A percentile compares a stretch with the other conserved stretches of the same genome.
phyloP scores from a whole-genome alignment of 352 stramenopile species.

The Phytopythium litorale region DNA sequence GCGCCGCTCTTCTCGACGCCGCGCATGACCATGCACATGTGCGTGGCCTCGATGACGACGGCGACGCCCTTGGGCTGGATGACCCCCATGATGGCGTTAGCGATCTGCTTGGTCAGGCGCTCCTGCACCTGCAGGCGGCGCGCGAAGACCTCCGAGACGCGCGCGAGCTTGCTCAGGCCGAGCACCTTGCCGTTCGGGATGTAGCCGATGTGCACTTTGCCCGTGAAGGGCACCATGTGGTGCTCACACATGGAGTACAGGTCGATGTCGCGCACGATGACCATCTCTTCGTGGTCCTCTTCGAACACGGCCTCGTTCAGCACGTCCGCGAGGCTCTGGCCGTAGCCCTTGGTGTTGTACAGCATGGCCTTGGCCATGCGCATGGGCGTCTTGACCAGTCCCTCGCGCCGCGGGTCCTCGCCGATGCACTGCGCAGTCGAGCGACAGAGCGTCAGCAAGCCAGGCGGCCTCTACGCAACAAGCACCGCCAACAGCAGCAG shows the following conservation, averaged over 20 bases:
- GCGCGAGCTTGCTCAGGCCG: constrained; percentile 97
- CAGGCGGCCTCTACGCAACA: too few relatives aligned
- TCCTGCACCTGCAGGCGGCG: constrained; percentile 98
- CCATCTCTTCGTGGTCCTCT: constrained; percentile 98
- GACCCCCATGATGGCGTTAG: constrained; percentile 95
- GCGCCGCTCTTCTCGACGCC: constrained; percentile 97
- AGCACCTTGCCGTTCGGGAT: constrained; percentile 96
- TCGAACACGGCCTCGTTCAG: constrained; percentile 98
- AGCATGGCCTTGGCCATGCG: constrained; percentile 96
- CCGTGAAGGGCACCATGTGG: constrained; percentile 99
- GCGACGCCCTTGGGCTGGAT: constrained; percentile 96
- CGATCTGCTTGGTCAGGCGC: constrained; percentile 98
- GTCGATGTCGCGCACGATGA: constrained; percentile 99
- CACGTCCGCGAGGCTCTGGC: constrained; percentile 84
- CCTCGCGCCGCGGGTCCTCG: constrained; percentile 94
- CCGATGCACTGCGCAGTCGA: constrained; percentile 92
- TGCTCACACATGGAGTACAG: constrained; percentile 99
- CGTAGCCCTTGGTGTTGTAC: constrained; percentile 96
- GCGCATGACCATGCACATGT: constrained; percentile 99
- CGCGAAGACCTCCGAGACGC: constrained; percentile 97
- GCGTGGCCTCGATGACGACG: constrained; percentile 98
- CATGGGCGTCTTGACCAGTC: constrained; percentile 95
- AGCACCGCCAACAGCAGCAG: constrained; percentile 3
- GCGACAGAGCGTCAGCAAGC: not conserved
- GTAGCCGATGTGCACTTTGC: constrained; percentile 94